Conservation (phyloP, 78 protist genomes). For the Chrysochromulina parva region DNA sequence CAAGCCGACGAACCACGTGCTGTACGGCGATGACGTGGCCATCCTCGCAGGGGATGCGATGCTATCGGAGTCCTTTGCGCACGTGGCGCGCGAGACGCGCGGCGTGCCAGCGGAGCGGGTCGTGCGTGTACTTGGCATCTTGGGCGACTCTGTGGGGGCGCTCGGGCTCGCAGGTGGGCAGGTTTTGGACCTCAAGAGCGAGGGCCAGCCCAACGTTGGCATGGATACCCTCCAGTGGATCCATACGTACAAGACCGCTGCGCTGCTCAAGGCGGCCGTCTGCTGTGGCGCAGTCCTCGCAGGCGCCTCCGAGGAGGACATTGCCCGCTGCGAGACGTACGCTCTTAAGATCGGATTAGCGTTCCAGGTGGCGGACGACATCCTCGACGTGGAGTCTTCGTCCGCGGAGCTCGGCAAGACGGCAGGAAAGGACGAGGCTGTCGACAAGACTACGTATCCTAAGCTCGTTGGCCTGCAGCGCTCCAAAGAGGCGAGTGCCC, state of each 20-base stretch:
- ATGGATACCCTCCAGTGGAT: neutral
- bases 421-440: constrained; percentile 24
- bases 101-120: constrained; percentile 40
- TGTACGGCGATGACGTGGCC: constrained; percentile 25
- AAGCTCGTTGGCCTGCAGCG: constrained; percentile 11
- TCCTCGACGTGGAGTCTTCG: constrained; percentile 9
- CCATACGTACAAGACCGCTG: constrained; percentile 24
- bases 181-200: constrained; percentile 36
- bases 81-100: neutral
- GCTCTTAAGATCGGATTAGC: constrained; percentile 28
- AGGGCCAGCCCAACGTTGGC: constrained; percentile 7
- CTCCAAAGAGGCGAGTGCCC: neutral
- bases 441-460: neutral
- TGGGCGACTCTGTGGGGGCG: constrained; percentile 34
- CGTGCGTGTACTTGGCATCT: neutral
- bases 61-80: constrained; percentile 1
- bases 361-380: constrained; percentile 48
- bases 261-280: constrained; percentile 26
- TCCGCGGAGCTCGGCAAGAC: constrained; percentile 49
- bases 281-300: constrained; percentile 1
- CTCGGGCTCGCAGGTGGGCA: constrained; percentile 47
- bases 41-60: constrained; percentile 42
- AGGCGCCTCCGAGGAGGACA: neutral
- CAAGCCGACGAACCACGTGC: constrained; percentile 20
- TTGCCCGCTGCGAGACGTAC: neutral